Evolutionary conservation across 2,329 filamentous ascomycete genomes (phyloP).

Genomic region (Teratosphaeria zuluensis): DNA sequence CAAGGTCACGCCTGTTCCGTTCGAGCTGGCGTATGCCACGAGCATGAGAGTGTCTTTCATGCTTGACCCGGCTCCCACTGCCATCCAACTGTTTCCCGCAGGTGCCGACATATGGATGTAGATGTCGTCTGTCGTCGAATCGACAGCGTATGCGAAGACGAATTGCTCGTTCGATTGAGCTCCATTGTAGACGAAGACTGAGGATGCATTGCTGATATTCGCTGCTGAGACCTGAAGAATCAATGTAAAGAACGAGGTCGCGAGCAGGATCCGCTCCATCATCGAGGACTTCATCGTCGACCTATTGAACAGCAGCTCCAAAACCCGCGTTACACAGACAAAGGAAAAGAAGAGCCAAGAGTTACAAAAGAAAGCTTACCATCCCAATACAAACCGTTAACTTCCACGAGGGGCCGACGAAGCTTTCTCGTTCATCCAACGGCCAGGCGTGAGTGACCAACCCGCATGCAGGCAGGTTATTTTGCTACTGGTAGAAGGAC

Average conservation of each 20-base stretch:
- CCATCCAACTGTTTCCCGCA: constrained; percentile 33
- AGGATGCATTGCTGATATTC: not conserved
- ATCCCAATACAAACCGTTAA: not conserved
- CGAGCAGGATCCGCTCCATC: not conserved
- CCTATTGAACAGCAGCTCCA: not conserved
- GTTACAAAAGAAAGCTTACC: not conserved
- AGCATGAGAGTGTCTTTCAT: constrained; percentile 37
- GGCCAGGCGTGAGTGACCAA: not conserved
- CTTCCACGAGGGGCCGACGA: not conserved
- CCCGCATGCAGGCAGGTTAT: not conserved
- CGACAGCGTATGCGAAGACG: constrained; percentile 14
- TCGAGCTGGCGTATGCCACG: constrained; percentile 30
- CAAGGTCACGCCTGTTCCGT: constrained; percentile 27
- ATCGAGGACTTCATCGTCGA: not conserved
- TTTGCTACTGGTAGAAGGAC: not conserved
- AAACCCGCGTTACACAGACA: not conserved
- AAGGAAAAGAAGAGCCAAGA: not conserved
- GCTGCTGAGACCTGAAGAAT: not conserved
- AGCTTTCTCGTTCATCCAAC: not conserved
- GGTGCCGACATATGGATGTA: constrained; percentile 18
- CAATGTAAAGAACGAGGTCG: not conserved
- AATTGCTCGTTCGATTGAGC: constrained; percentile 4
- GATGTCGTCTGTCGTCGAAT: constrained; percentile 7
- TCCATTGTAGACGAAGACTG: constrained; percentile 10
- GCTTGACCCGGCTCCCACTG: constrained; percentile 31